Percentiles rank a stretch among this genome's conserved stretches.
phyloP scores from a whole-genome alignment of 2,329 filamentous ascomycete species.

The Diplodia intermedia region DNA sequence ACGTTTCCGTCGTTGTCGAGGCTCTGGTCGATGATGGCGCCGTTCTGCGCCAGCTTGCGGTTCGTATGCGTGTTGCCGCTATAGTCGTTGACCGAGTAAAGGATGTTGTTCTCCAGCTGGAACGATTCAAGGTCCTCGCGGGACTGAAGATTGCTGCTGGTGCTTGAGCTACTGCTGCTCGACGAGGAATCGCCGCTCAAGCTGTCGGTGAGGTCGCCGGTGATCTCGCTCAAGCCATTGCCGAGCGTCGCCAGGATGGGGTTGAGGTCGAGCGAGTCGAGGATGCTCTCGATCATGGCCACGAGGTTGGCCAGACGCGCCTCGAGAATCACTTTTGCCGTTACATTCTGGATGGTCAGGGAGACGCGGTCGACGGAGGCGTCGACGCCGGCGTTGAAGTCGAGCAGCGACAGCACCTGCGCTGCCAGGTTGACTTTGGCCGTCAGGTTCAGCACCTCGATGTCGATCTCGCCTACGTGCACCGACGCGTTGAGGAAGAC shows the following conservation, averaged over 20 bases:
- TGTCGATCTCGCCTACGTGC: conserved; percentile 64
- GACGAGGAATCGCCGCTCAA: conserved; percentile 34
- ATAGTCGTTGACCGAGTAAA: conserved; percentile 68
- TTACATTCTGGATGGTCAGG: conserved; percentile 65
- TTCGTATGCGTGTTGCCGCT: conserved; percentile 61
- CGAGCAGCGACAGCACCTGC: conserved; percentile 64
- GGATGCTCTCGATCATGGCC: conserved; percentile 64
- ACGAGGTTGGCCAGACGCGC: conserved; percentile 67
- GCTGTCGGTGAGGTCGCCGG: conserved; percentile 51
- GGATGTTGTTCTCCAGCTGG: conserved; percentile 61
- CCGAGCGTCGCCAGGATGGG: conserved; percentile 65
- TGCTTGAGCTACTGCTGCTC: conserved; percentile 15
- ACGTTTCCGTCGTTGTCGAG: conserved; percentile 63
- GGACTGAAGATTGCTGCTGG: conserved; percentile 20
- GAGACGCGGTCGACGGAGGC: conserved; percentile 64
- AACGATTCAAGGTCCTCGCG: conserved; percentile 44
- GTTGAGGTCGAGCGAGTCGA: conserved; percentile 66
- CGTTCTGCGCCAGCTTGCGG: conserved; percentile 62
- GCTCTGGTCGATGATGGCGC: conserved; percentile 61
- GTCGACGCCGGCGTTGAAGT: conserved; percentile 68
- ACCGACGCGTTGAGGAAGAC: conserved; percentile 67
- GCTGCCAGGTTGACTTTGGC: conserved; percentile 67
- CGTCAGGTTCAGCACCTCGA: conserved; percentile 65
- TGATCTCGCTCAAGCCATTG: conserved; percentile 56
- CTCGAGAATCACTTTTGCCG: conserved; percentile 65